Base-by-base conservation (phyloP, 2,329 filamentous ascomycete genomes). In the Verruconis gallopava region DNA sequence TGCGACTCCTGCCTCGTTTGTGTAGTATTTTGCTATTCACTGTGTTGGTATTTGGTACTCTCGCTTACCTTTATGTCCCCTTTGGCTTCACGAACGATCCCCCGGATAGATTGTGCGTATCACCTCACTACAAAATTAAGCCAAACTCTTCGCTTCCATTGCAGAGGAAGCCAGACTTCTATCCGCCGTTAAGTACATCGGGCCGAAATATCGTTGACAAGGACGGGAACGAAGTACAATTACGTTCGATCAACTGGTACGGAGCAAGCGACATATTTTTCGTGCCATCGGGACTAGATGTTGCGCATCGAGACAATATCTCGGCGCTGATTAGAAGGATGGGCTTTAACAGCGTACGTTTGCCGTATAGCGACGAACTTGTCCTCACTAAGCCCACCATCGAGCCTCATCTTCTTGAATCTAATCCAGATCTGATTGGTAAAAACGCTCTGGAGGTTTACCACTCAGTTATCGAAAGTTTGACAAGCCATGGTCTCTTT, bases 181-280 rank as follows among this genome's bases (percentile, higher is more conserved):
- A 9, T 9, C 25, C 25, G 6, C 25, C 25, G 6, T n/a, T 30
- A 30, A 30, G 25, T n/a, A 30, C 25, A 9, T n/a, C 9, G 25
- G 77, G 78, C 4, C 69, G 77, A 34, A 54, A 79, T 48, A 67
- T 82, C 20, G 66, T 81, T 41, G 77, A 81, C 58, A 59, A 65
- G 5, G 52, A 61, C 2, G 72, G 69, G 30, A 64, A 67, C 21
- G 68, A 75, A 21, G 74, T 77, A 58, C 78, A 77, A 60, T 64
- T 83, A 5, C 61, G 72, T 14, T 77, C 73, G 15, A 65, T 81
- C 52, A 82, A 82, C 59, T 82, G 78, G 78, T 82, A 82, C 54
- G 78, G 79, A 22, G 77, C 72, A 3, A 79, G 75, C 53, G 78
- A 82, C 51, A 71, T 79, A 60, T 64, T 74, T 42, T 80, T 77